Base-by-base conservation (phyloP, 805 yeast genomes). In the Wickerhamomyces ciferrii region DNA sequence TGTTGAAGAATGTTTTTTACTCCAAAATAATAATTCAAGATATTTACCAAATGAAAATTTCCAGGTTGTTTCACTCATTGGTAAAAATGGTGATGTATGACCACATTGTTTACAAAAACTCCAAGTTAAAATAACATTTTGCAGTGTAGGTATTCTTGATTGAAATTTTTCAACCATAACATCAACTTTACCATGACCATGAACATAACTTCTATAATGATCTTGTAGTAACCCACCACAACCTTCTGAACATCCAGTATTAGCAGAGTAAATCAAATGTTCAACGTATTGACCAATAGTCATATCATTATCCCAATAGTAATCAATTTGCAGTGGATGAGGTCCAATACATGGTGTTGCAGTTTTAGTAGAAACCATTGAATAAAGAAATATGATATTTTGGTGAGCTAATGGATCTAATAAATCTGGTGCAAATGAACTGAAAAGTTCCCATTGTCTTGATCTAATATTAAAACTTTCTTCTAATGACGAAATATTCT, bases 281-380 rank as follows among this genome's bases (percentile, higher is more conserved):
- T 95, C 97, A 39, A 94, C 79, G 54, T 83, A 89, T 56, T 87
- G 87, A 1, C 99, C 99, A 39, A 95, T 66, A 10, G 96, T 83
- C 59, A 86, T 84, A 62, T 95, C 99, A 48, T 84, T 87, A 42
- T 89, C 96, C 70, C 96, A 81, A 61, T 92, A 94, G 59, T 76
- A 95, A 50, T 91, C 97, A 42, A 91, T 83, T 2, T 83, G 79
- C 31, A 87, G 81, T n/a, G 81, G 71, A 46, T 81, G 88, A 0
- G 99, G 99, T 0, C 98, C 98, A 37, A 82, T 71, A 58, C 99
- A 94, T 0, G 97, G 97, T 0, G 96, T 89, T 0, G 95, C 86
- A 37, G 88, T 85, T 55, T 83, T 84, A 9, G 83, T 78, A 4
- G 92, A 86, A 0, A 90, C 92, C 68, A 88, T 79, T 1, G 96